Percentiles rank a stretch among this genome's conserved stretches.
Evolutionary conservation across 208 protist species (phyloP).

Genomic region (Wallacemonas collosoma): DNA sequence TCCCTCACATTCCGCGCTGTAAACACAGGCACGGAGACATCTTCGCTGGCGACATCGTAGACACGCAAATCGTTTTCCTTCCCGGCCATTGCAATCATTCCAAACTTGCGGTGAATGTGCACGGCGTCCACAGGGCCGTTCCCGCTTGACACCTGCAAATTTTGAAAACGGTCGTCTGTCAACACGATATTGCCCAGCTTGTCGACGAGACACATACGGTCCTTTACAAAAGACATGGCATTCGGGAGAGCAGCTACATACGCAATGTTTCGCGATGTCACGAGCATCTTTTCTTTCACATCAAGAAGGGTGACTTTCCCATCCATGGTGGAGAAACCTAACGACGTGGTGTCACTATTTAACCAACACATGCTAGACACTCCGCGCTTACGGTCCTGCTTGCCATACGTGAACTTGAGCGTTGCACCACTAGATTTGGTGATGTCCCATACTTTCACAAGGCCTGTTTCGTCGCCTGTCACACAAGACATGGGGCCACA

Average conservation of each 20-base stretch:
- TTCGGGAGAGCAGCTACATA: conserved; percentile 50
- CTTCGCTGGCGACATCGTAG: conserved; percentile 59
- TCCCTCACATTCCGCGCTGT: conserved; percentile 63
- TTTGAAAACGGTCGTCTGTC: conserved; percentile 36
- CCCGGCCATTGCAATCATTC: conserved; percentile 73
- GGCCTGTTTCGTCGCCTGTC: conserved; percentile 82
- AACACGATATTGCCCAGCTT: conserved; percentile 48
- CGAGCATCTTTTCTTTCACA: conserved; percentile 33
- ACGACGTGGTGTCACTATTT: conserved; percentile 47
- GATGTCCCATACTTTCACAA: conserved; percentile 88
- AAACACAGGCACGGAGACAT: conserved; percentile 53
- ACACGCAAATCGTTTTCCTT: conserved; percentile 75
- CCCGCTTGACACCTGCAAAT: conserved; percentile 23
- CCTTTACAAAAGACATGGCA: conserved; percentile 66
- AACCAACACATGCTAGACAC: conserved; percentile 83
- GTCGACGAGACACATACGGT: conserved; percentile 50
- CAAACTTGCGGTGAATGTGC: conserved; percentile 82
- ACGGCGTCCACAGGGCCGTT: conserved; percentile 65
- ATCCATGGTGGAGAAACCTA: conserved; percentile 69
- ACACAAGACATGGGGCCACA: conserved; percentile 61
- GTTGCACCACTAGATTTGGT: conserved; percentile 67
- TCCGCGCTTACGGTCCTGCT: conserved; percentile 61
- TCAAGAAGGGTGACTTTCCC: conserved; percentile 59
- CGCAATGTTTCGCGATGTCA: conserved; percentile 34
- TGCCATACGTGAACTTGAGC: conserved; percentile 63